Percentiles rank a stretch among this genome's conserved stretches.
These are phyloP conservation scores for Potentilla sterilis DNA, from an alignment of 306 rosid species.

Conservation along the genomic window DNA sequence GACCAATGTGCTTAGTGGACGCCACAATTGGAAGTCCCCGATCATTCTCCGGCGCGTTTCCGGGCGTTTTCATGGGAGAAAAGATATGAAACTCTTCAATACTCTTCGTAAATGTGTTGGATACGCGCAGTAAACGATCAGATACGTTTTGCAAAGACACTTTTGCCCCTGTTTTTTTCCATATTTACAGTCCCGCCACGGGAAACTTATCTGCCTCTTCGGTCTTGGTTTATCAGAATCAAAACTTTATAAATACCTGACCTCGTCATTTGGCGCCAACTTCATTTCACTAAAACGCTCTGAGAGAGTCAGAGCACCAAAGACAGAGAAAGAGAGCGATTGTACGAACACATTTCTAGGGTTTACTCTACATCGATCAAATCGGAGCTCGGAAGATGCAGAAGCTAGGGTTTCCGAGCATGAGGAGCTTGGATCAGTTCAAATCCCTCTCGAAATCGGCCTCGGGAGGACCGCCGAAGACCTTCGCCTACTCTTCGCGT, in stretches of 20 bases:
- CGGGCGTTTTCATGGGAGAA: too few relatives aligned
- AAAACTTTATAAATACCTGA: constrained; percentile 17
- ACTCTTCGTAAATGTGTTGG: too few relatives aligned
- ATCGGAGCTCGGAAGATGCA: constrained; percentile 33
- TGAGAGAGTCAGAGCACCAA: not conserved
- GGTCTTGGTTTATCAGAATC: too few relatives aligned
- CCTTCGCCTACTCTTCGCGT: constrained; percentile 46
- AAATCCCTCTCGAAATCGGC: constrained; percentile 64
- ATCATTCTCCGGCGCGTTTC: too few relatives aligned
- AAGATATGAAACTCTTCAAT: too few relatives aligned
- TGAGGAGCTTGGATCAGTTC: constrained; percentile 73
- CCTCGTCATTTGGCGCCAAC: constrained; percentile 40
- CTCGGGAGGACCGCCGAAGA: constrained; percentile 53
- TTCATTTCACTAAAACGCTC: constrained; percentile 24
- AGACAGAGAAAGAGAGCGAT: constrained; percentile 10
- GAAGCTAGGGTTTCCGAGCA: constrained; percentile 60
- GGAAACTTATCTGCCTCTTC: too few relatives aligned
- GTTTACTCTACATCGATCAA: constrained; percentile 20
- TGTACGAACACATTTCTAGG: constrained; percentile 23
- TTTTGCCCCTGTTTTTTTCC: too few relatives aligned
- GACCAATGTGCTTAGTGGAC: too few relatives aligned
- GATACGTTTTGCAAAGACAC: too few relatives aligned
- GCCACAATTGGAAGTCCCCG: too few relatives aligned
- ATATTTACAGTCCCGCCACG: too few relatives aligned
- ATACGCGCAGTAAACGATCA: too few relatives aligned